Percentiles rank a stretch among this genome's conserved stretches.
Evolutionary conservation across 345 rosid species (phyloP).

Genomic region (Aquilaria sinensis): DNA sequence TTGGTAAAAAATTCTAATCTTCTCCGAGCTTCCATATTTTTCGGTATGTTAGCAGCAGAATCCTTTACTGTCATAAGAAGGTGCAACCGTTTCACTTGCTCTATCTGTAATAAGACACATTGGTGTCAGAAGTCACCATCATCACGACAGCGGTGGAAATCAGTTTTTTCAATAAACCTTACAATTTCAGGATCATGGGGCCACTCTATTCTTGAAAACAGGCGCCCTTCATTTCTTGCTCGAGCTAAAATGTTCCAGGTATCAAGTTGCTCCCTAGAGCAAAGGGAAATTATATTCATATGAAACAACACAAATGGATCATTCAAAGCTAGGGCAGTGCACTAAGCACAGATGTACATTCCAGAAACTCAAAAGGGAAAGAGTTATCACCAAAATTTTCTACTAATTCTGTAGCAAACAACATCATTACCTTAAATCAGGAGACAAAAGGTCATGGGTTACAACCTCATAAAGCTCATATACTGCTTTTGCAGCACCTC

Average conservation of each 20-base stretch:
- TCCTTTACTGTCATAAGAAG: slow-evolving; percentile 98
- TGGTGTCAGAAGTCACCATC: slow-evolving; percentile 14
- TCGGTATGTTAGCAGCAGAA: slow-evolving; percentile 87
- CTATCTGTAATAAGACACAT: slow-evolving; percentile 50
- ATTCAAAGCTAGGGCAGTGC: too few relatives aligned
- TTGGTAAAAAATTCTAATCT: slow-evolving; percentile 85
- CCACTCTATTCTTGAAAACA: slow-evolving; percentile 84
- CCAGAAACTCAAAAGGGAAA: too few relatives aligned
- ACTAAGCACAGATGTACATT: too few relatives aligned
- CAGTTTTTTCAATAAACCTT: slow-evolving; percentile 17
- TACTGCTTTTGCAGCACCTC: slow-evolving; percentile 87
- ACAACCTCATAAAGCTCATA: slow-evolving; percentile 79
- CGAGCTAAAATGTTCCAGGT: slow-evolving; percentile 89
- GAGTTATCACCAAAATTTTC: too few relatives aligned
- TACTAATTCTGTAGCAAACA: not conserved
- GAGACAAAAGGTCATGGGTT: slow-evolving; percentile 77
- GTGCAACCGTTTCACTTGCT: slow-evolving; percentile 89
- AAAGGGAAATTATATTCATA: slow-evolving; percentile 11
- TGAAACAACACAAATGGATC: slow-evolving; percentile 1
- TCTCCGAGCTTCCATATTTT: slow-evolving; percentile 98
- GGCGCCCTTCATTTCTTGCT: slow-evolving; percentile 83
- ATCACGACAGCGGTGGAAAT: slow-evolving; percentile 10
- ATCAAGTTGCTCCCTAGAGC: slow-evolving; percentile 85
- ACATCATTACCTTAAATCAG: slow-evolving; percentile 65
- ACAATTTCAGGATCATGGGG: slow-evolving; percentile 95